phyloP scores from a whole-genome alignment of 139 green algal species.

The Picochlorum sp. region DNA sequence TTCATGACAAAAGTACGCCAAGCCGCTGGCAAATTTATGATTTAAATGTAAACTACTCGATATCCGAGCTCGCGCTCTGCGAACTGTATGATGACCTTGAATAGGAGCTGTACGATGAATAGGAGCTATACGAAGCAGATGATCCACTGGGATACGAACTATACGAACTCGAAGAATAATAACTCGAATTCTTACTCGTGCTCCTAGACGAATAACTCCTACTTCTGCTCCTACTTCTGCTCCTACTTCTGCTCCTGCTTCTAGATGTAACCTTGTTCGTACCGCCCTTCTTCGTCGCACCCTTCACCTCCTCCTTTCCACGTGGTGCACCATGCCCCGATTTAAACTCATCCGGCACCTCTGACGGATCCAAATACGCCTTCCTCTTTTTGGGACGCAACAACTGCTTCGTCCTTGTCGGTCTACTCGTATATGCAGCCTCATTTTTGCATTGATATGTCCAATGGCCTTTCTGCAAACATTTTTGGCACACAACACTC shows the following conservation, averaged over 20 bases:
- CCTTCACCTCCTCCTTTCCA: background rate
- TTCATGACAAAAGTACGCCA: slow-evolving; percentile 77
- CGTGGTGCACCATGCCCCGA: background rate
- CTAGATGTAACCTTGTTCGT: background rate
- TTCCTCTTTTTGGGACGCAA: slow-evolving; percentile 43
- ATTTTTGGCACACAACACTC: slow-evolving; percentile 27
- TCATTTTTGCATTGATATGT: slow-evolving; percentile 72
- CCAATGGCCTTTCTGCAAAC: slow-evolving; percentile 52
- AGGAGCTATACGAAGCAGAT: slow-evolving; percentile 9
- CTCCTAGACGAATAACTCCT: too few species aligned
- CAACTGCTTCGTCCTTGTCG: slow-evolving; percentile 61
- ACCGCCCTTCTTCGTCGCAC: background rate
- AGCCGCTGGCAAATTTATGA: slow-evolving; percentile 54
- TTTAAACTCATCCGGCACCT: slow-evolving; percentile 40
- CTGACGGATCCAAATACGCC: slow-evolving; percentile 38
- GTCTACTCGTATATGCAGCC: slow-evolving; percentile 42
- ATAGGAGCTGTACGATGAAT: slow-evolving; percentile 8
- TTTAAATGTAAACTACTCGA: slow-evolving; percentile 17
- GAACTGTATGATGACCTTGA: background rate
- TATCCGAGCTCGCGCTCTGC: background rate
- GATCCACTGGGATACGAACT: slow-evolving; percentile 2
- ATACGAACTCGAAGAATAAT: too few species aligned
- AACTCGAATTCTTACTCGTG: too few species aligned
- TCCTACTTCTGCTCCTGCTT: background rate
- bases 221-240: too few species aligned